Base-by-base conservation (phyloP, 129 eudicot species). In the Apium graveolens region DNA sequence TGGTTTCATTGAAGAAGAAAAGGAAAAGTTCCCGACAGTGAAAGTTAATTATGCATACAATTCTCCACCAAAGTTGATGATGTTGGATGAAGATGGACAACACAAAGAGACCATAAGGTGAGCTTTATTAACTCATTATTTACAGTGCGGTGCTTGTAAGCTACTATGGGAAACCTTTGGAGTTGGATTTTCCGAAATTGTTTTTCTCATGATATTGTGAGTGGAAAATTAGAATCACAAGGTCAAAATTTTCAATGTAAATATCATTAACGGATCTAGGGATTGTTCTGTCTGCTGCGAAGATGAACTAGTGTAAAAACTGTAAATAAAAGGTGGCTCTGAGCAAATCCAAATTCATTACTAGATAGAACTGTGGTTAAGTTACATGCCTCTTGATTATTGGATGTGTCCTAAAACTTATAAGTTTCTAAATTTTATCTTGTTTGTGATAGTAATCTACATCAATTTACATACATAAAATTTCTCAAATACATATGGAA, bases 51-150 rank as follows among this genome's bases (percentile, higher is more conserved):
- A 93, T 84, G 78, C 88, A 73, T 93, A 81, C 77, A 91, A 91
- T 74, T 92, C 97, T 43, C 98, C 98, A 66, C 98, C 98, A 71
- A 93, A 89, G 93, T 80, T 93, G 96, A 91, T 89, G 77, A 87
- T 93, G 98, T 81, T 93, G 90, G 97, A 87, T 85, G 95, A 89
- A 85, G 92, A 86, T 65, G 96, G 95, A 70, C 85, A 93, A 76
- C 82, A 80, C 3, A 91, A 91, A 73, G 97, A 93, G 85, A 91
- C 90, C 60, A 91, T 91, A 60, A 91, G 98, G 71, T 70, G 65
- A 74, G 86, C 78, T 66, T 77, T 81, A 26, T 82, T 11, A 27
- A 31, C 8, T 12, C 38, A 31, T 27, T 29, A 0, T 82, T 74
- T 4, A 21, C 71, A 55, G 60, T 84, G 42, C 49, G 51, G 29